These are phyloP conservation scores for Cercospora beticola DNA, from an alignment of 2,329 filamentous ascomycete species.

Conservation along the genomic window DNA sequence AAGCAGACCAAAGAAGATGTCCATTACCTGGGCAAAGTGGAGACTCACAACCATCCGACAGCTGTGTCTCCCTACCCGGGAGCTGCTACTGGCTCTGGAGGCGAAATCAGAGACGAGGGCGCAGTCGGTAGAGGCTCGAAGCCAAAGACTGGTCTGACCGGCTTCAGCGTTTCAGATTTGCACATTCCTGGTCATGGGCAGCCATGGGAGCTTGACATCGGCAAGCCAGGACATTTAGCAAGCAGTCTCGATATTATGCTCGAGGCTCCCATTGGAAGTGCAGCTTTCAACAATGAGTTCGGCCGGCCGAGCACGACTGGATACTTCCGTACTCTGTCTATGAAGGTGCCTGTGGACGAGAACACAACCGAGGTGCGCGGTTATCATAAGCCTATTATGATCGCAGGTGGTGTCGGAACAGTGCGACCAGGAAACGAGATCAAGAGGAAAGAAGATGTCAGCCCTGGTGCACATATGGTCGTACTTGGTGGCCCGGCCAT, in stretches of 20 bases:
- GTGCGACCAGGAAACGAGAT: constrained; percentile 88
- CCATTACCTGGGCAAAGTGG: constrained; percentile 88
- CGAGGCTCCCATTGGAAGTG: constrained; percentile 91
- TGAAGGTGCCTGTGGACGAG: constrained; percentile 61
- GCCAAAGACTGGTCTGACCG: constrained; percentile 86
- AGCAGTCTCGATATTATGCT: constrained; percentile 97
- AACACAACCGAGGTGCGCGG: constrained; percentile 73
- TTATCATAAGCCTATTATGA: constrained; percentile 98
- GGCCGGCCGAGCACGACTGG: constrained; percentile 84
- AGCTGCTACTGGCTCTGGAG: constrained; percentile 90
- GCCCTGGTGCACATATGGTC: constrained; percentile 83
- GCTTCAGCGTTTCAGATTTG: constrained; percentile 94
- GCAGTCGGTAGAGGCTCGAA: constrained; percentile 89
- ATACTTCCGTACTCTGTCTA: constrained; percentile 87
- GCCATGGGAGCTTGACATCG: constrained; percentile 90
- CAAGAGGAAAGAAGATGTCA: constrained; percentile 76
- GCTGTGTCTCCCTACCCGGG: constrained; percentile 92
- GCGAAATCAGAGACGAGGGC: constrained; percentile 93
- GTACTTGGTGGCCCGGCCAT: constrained; percentile 95
- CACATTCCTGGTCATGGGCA: constrained; percentile 78
- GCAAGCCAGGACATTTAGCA: constrained; percentile 86
- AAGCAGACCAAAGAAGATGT: constrained; percentile 80
- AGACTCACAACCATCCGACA: constrained; percentile 97
- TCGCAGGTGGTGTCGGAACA: constrained; percentile 91
- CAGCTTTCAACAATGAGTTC: constrained; percentile 97